Percentiles rank a stretch among this genome's conserved stretches.
phyloP scores from a whole-genome alignment of 2,329 filamentous ascomycete species.

The Phialophora verrucosa region DNA sequence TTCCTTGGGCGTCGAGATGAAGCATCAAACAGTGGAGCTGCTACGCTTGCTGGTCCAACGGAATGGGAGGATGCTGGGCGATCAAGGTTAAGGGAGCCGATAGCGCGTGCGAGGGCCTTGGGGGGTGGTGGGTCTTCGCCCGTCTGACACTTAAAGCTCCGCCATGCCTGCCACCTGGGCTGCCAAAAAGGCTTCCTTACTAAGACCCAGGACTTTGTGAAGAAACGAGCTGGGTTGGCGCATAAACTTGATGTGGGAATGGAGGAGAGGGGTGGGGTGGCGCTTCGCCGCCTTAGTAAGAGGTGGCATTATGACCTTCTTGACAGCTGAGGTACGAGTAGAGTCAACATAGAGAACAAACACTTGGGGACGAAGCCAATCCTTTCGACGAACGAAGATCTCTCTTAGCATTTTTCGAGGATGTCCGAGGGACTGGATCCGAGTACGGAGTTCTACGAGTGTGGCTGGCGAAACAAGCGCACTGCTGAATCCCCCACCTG shows the following conservation, averaged over 20 bases:
- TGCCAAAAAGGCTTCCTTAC: conserved; percentile 19
- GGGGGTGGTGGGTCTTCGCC: conserved; percentile 15
- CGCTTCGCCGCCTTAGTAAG: not conserved
- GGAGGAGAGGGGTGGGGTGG: conserved; percentile 3
- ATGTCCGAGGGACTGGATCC: not conserved
- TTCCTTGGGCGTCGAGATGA: conserved; percentile 21
- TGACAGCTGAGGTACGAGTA: not conserved
- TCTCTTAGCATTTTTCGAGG: not conserved
- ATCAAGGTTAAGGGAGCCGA: conserved; percentile 20
- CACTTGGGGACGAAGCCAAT: not conserved
- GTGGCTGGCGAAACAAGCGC: not conserved
- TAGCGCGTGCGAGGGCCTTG: conserved; percentile 6
- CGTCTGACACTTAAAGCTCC: conserved; percentile 23
- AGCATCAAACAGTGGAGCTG: conserved; percentile 15
- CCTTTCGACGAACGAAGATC: not conserved
- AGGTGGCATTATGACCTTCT: not conserved
- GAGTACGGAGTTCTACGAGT: not conserved
- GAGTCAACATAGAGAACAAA: not conserved
- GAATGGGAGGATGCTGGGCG: conserved; percentile 8
- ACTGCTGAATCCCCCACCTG: not conserved
- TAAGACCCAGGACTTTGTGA: conserved; percentile 8
- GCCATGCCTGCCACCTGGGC: conserved; percentile 10
- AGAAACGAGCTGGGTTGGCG: conserved; percentile 12
- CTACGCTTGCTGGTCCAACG: conserved; percentile 8
- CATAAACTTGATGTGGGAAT: conserved; percentile 7